Evolutionary conservation across 257 asterid species (phyloP), one percentile per base, ranked within the genome.

Genomic region (Nemophila menziesii): DNA sequence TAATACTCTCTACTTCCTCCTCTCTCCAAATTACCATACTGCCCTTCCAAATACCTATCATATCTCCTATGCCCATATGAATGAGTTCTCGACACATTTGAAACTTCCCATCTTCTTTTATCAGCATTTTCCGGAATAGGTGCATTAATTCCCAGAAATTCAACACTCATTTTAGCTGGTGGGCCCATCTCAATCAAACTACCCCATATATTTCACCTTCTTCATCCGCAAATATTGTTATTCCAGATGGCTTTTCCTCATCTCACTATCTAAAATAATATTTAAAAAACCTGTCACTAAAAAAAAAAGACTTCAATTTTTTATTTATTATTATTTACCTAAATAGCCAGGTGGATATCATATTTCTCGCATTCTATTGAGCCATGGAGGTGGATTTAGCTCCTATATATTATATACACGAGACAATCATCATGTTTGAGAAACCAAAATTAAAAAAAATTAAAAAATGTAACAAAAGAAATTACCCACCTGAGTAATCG

Each of bases 301-400:
- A 13, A 18, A n/a, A 29, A 20, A 5, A 41, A 26, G 33, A 46
- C 33, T 8, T 10, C 16, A 43, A 5, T 39, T 40, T n/a, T n/a
- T n/a, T n/a, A n/a, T 40, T 11, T 4, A 36, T 8, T 26, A n/a
- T n/a, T 11, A 46, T 38, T 56, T 78, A 90, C 99, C 99, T 70
- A 90, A 56, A 74, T 85, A 85, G 66, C 89, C 96, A 46, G 89
- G 94, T 15, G 96, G 99, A 54, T 90, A 90, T 55, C 99, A 96
- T 48, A 90, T 67, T 74, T 85, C 92, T 51, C 93, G 77, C 99
- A 85, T 90, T 67, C 96, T 73, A 75, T 74, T 60, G 51, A 90
- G 92, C 99, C 99, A 90, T 36, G 99, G 99, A 57, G 96, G 99
- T 55, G 99, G 99, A 66, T 90, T 94, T 51, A 79, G 69, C 67